phyloP scores from a whole-genome alignment of 345 rosid genomes.

The Trapa incisa region DNA sequence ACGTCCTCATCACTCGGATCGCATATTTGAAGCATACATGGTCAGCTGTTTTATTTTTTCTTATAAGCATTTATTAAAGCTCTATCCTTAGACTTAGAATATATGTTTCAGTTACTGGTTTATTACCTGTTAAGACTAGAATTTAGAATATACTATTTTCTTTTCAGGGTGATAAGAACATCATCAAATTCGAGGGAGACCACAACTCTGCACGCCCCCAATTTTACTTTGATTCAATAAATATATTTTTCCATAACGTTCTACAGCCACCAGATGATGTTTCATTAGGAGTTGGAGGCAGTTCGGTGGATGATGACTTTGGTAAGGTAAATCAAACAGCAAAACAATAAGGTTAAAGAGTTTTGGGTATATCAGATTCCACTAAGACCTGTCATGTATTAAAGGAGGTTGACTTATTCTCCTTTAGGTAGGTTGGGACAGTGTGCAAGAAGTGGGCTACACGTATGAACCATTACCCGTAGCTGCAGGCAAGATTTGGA shows the following conservation, averaged over 20 bases:
- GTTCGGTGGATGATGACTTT: slow-evolving; percentile 50
- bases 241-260: slow-evolving; percentile 91
- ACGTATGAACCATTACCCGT: slow-evolving; percentile 38
- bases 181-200: slow-evolving; percentile 96
- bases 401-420: neutral
- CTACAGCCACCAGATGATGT: slow-evolving; percentile 85
- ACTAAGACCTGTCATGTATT: neutral
- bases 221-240: slow-evolving; percentile 88
- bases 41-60: slow-evolving; percentile 20
- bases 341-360: slow-evolving; percentile 8
- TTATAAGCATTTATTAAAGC: neutral
- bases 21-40: slow-evolving; percentile 61
- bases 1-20: slow-evolving; percentile 82
- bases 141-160: neutral
- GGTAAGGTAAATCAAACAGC: slow-evolving; percentile 54
- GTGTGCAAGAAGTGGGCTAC: slow-evolving; percentile 30
- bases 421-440: slow-evolving; percentile 57
- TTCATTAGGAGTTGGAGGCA: slow-evolving; percentile 46
- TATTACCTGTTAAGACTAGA: neutral
- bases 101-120: neutral
- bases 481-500: slow-evolving; percentile 25
- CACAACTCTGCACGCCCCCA: slow-evolving; percentile 96
- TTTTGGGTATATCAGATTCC: neutral
- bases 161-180: slow-evolving; percentile 89
- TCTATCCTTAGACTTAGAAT: neutral